phyloP scores from a whole-genome alignment of 495 filamentous ascomycete genomes.

The Clohesyomyces aquaticus region DNA sequence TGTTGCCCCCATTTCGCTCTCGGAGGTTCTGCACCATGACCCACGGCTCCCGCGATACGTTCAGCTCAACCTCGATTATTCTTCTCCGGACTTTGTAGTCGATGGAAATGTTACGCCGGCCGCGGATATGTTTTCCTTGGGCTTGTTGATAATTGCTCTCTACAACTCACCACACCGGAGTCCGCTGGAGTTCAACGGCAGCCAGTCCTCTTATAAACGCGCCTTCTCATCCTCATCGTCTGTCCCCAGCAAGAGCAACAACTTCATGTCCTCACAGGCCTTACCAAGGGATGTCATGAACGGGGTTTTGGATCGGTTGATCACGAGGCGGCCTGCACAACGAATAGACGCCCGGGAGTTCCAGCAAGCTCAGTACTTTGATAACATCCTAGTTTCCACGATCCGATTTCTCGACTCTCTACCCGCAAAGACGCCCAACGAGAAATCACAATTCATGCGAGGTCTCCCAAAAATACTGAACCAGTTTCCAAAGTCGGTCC shows the following conservation, averaged over 20 bases:
- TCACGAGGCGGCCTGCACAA: slow-evolving; percentile 83
- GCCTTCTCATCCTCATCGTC: slow-evolving; percentile 74
- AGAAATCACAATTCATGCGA: slow-evolving; percentile 89
- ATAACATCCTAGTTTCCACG: slow-evolving; percentile 93
- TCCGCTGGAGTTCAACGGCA: slow-evolving; percentile 79
- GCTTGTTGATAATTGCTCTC: slow-evolving; percentile 82
- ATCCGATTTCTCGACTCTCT: slow-evolving; percentile 91
- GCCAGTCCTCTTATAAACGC: slow-evolving; percentile 78
- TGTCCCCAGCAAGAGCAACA: slow-evolving; percentile 76
- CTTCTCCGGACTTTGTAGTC: slow-evolving; percentile 89
- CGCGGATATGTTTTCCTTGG: slow-evolving; percentile 91
- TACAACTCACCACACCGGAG: slow-evolving; percentile 92
- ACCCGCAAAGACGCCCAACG: slow-evolving; percentile 85
- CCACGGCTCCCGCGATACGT: slow-evolving; percentile 80
- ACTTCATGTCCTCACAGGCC: slow-evolving; percentile 76
- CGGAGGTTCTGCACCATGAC: slow-evolving; percentile 82
- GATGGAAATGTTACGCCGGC: slow-evolving; percentile 79
- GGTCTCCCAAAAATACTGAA: slow-evolving; percentile 83
- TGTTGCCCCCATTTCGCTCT: slow-evolving; percentile 74
- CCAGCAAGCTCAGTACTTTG: slow-evolving; percentile 91
- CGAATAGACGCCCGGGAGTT: slow-evolving; percentile 89
- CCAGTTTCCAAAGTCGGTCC: slow-evolving; percentile 86
- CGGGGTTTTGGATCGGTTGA: slow-evolving; percentile 76
- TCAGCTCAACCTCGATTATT: slow-evolving; percentile 89
- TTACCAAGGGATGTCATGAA: slow-evolving; percentile 77